Base-by-base conservation (phyloP, 352 stramenopile genomes). In the Pythium phragmitis region DNA sequence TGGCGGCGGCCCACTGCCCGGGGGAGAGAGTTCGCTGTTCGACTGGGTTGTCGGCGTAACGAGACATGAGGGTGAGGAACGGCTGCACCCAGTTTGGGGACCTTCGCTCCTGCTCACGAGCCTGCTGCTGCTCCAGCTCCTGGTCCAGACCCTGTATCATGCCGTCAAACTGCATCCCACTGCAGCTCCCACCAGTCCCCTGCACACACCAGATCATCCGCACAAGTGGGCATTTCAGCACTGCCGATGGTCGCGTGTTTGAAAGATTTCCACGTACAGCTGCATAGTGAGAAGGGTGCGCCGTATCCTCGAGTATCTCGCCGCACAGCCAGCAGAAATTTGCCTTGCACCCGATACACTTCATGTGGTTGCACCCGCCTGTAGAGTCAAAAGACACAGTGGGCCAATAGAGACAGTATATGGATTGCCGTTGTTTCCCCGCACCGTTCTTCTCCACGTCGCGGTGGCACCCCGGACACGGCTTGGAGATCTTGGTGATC, bases 331-430 rank as follows among this genome's bases (percentile, higher is more conserved):
- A 68, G 39, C 54, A 68, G 21, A 68, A 68, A 9, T 43, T 59
- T 14, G 62, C 60, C 7, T 51, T 2, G 14, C 62, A 68, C 30
- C 16, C 48, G 8, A 63, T 30, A 11, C 62, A 68, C 54, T 53
- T 68, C 62, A 68, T 68, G 54, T 68, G 61, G 54, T 68, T 63
- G 53, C 61, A 68, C 1, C 61, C 61, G 6, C 53, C 61, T 21
- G 21, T 21, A 21, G 21, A 21, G 21, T 21, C 21, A 21, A 21
- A 21, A 21, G 21, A 21, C 21, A 21, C 21, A 21, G 21, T 21
- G 21, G 21, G 21, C 21, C 21, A 21, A 21, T 21, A 21, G 21
- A 21, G 21, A 21, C 21, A 21, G 21, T 21, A 21, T 21, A 21
- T 21, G 21, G 21, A 21, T 21, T 21, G 21, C 21, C 21, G 21